Evolutionary conservation across 345 rosid genomes (phyloP).

Genomic region (Populus tremula): DNA sequence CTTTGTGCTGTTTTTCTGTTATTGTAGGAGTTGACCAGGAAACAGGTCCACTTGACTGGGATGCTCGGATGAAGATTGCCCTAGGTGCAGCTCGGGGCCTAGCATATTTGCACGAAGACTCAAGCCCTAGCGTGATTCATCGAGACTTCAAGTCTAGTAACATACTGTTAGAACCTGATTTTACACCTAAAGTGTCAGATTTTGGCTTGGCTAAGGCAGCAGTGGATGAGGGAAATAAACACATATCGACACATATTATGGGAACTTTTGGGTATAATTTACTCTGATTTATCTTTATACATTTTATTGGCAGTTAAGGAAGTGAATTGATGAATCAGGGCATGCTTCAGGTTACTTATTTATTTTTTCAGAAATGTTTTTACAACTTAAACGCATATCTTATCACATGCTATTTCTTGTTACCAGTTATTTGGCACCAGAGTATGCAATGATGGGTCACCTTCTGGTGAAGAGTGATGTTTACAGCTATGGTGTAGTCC

Average conservation of each 20-base stretch:
- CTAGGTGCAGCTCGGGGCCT: constrained; percentile 78
- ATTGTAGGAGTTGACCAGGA: constrained; percentile 50
- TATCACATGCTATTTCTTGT: constrained; percentile 5
- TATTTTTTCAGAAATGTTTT: background rate
- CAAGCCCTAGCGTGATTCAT: constrained; percentile 68
- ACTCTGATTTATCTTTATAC: background rate
- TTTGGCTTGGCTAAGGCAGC: constrained; percentile 78
- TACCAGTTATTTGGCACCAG: constrained; percentile 66
- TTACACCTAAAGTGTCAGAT: constrained; percentile 70
- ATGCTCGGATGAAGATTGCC: constrained; percentile 67
- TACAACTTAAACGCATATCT: background rate
- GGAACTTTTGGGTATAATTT: constrained; percentile 74
- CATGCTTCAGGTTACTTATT: background rate
- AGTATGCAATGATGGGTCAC: constrained; percentile 78
- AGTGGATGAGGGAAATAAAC: constrained; percentile 55
- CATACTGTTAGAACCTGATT: constrained; percentile 67
- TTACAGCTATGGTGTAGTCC: constrained; percentile 76
- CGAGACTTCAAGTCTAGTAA: constrained; percentile 76
- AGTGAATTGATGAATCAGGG: background rate
- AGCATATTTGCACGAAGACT: constrained; percentile 80
- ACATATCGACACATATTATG: constrained; percentile 70
- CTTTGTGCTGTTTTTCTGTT: constrained; percentile 7
- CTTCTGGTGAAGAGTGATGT: constrained; percentile 74
- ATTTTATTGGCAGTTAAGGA: background rate
- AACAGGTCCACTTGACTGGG: constrained; percentile 58